Conservation (phyloP, 116 monocot genomes). For the Thalassia testudinum region DNA sequence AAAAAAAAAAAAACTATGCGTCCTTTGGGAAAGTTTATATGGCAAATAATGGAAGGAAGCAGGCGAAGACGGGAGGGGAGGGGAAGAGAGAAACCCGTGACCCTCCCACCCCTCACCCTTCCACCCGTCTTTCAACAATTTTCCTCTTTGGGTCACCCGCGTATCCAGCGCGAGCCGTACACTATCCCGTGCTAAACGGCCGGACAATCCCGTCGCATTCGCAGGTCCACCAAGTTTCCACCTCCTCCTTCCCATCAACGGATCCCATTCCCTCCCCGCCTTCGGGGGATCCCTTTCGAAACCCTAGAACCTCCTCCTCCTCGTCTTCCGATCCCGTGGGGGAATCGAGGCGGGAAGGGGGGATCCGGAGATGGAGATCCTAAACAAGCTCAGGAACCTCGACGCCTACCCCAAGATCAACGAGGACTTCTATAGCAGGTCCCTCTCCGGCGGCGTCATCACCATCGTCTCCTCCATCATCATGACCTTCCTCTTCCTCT, state of each 20-base stretch:
- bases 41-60: too few relatives aligned
- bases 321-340: not conserved
- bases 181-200: too few relatives aligned
- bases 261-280: not conserved
- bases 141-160: too few relatives aligned
- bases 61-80: too few relatives aligned
- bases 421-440: slow-evolving; percentile 81
- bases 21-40: too few relatives aligned
- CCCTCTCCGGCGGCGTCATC: slow-evolving; percentile 71
- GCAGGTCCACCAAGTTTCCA: not conserved
- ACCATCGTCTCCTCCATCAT: slow-evolving; percentile 50
- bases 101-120: too few relatives aligned
- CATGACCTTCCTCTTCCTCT: slow-evolving; percentile 53
- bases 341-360: not conserved
- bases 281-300: not conserved
- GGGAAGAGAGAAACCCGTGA: too few relatives aligned
- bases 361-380: slow-evolving; percentile 38
- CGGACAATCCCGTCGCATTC: too few relatives aligned
- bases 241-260: not conserved
- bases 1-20: too few relatives aligned
- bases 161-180: too few relatives aligned
- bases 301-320: not conserved
- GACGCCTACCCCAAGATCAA: slow-evolving; percentile 85
- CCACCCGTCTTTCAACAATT: too few relatives aligned
- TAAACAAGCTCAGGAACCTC: slow-evolving; percentile 46